These are phyloP conservation scores for Stygiomarasmius scandens DNA, from an alignment of 1,284 basidiomycete genomes.

Conservation along the genomic window DNA sequence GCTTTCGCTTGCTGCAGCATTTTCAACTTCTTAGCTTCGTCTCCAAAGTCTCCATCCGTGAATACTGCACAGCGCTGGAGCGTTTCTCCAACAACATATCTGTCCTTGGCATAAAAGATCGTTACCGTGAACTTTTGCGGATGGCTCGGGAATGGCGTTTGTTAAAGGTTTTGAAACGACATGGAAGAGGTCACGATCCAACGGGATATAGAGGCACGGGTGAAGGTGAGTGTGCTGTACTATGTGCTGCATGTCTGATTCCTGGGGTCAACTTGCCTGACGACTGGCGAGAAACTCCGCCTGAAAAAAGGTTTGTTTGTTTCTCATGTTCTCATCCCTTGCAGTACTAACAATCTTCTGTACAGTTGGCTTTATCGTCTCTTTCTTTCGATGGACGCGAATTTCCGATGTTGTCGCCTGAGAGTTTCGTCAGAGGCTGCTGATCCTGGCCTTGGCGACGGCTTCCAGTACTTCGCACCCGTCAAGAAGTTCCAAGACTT, in stretches of 20 bases:
- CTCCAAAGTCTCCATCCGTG: constrained; percentile 14
- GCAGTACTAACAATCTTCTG: no score
- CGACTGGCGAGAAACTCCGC: constrained; percentile 8
- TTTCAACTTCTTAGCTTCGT: constrained; percentile 19
- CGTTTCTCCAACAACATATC: constrained; percentile 12
- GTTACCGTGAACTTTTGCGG: constrained; percentile 9
- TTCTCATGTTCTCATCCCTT: neutral
- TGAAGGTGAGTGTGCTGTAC: constrained; percentile 16
- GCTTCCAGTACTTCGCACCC: constrained; percentile 16
- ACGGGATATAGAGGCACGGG: constrained; percentile 12
- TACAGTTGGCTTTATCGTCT: constrained; percentile 16
- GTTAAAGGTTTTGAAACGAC: constrained; percentile 20
- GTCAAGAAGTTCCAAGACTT: constrained; percentile 3
- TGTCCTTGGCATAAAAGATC: neutral
- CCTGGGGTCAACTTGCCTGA: constrained; percentile 22
- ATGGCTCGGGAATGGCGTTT: constrained; percentile 20
- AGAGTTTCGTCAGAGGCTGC: constrained; percentile 8
- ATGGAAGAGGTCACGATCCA: constrained; percentile 18
- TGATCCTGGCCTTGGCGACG: constrained; percentile 16
- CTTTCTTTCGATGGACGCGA: constrained; percentile 16
- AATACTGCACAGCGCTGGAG: constrained; percentile 14
- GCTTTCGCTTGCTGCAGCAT: constrained; percentile 15
- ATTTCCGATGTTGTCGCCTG: constrained; percentile 12
- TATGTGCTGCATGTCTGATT: constrained; percentile 24
- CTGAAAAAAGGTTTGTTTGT: neutral